Evolutionary conservation across 2,329 filamentous ascomycete species (phyloP).

Genomic region (Periconia digitata): DNA sequence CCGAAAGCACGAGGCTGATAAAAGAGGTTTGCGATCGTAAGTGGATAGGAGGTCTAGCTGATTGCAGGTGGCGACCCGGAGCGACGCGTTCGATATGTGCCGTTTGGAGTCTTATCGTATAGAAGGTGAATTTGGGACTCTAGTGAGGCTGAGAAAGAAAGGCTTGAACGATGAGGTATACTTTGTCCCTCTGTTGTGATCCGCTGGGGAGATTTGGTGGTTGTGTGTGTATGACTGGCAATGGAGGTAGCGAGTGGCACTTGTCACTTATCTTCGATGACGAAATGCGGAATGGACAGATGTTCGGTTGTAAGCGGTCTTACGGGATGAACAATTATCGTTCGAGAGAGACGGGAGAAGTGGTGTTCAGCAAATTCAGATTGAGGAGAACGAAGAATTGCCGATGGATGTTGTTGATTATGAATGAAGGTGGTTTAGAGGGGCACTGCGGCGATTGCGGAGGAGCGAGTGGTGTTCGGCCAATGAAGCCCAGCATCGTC

Average conservation of each 20-base stretch:
- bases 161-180: neutral
- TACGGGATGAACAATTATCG: slow-evolving; percentile 21
- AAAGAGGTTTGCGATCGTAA: slow-evolving; percentile 1
- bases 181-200: too few relatives aligned
- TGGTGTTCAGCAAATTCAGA: slow-evolving; percentile 11
- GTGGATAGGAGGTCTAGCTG: slow-evolving; percentile 1
- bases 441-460: slow-evolving; percentile 19
- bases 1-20: neutral
- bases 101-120: neutral
- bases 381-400: slow-evolving; percentile 3
- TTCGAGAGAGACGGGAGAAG: too few relatives aligned
- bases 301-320: slow-evolving; percentile 10
- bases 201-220: too few relatives aligned
- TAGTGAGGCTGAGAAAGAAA: too few relatives aligned
- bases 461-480: too few relatives aligned
- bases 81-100: slow-evolving; percentile 1
- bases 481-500: too few relatives aligned
- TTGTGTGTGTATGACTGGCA: too few relatives aligned
- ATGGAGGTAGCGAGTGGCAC: slow-evolving; percentile 2
- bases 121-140: neutral
- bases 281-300: slow-evolving; percentile 32
- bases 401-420: slow-evolving; percentile 3
- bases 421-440: slow-evolving; percentile 5
- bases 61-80: slow-evolving; percentile 10
- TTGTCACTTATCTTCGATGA: slow-evolving; percentile 21